A percentile compares a stretch with the other conserved stretches of the same genome.
phyloP scores from a whole-genome alignment of 352 stramenopile genomes.

The Pythium aphanidermatum region DNA sequence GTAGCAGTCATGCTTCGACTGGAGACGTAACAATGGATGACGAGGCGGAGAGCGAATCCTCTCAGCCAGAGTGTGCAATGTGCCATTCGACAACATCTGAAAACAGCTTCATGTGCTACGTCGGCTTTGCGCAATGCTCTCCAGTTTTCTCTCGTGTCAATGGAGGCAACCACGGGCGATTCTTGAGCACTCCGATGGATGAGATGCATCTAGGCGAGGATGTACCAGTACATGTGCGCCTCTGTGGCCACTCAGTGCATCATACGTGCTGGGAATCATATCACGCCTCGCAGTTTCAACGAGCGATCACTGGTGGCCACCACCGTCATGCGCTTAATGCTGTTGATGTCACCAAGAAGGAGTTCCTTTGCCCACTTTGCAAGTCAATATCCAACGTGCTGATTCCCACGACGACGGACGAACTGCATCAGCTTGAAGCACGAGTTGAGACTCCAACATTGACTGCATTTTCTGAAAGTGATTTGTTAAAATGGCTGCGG shows the following conservation, averaged over 20 bases:
- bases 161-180: slow-evolving; percentile 38
- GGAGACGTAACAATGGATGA: slow-evolving; percentile 45
- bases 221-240: slow-evolving; percentile 68
- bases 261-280: slow-evolving; percentile 94
- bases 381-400: slow-evolving; percentile 97
- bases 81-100: slow-evolving; percentile 76
- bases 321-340: slow-evolving; percentile 91
- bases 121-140: slow-evolving; percentile 81
- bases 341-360: slow-evolving; percentile 94
- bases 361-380: slow-evolving; percentile 96
- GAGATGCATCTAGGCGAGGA: slow-evolving; percentile 84
- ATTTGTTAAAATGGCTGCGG: slow-evolving; percentile 47
- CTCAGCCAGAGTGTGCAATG: slow-evolving; percentile 71
- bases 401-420: slow-evolving; percentile 80
- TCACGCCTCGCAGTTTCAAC: slow-evolving; percentile 92
- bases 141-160: slow-evolving; percentile 68
- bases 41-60: slow-evolving; percentile 12
- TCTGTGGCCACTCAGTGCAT: slow-evolving; percentile 95
- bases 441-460: background rate
- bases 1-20: slow-evolving; percentile 18
- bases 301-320: slow-evolving; percentile 88
- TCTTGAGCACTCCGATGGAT: slow-evolving; percentile 72
- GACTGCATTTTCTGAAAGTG: slow-evolving; percentile 1
- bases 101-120: slow-evolving; percentile 83
- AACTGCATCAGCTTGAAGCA: slow-evolving; percentile 33